A percentile compares a stretch with the other conserved stretches of the same genome.
Conservation (phyloP, 176 grass and related monocot species). For the Eleusine coracana region DNA sequence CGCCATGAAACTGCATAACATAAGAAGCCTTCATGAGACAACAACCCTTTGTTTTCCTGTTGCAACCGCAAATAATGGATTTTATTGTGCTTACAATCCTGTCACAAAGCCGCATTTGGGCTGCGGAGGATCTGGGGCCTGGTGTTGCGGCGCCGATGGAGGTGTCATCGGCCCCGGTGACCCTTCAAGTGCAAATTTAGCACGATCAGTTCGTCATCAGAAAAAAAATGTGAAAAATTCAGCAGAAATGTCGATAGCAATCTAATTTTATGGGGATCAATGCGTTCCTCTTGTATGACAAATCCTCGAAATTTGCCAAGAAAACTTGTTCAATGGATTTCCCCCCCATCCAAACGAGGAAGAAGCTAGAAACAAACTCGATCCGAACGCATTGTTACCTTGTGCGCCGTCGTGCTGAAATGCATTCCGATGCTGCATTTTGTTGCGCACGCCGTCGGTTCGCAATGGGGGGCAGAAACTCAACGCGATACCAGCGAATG, state of each 20-base stretch:
- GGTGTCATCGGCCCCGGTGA: constrained; percentile 28
- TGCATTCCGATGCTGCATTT: constrained; percentile 16
- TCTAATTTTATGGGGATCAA: background rate
- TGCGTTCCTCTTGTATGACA: background rate
- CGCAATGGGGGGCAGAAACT: too few relatives aligned
- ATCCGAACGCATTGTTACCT: background rate
- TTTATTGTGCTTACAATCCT: constrained; percentile 42
- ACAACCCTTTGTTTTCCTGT: background rate
- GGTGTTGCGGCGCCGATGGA: constrained; percentile 10
- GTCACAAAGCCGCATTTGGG: constrained; percentile 25
- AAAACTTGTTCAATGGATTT: too few relatives aligned
- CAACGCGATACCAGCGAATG: too few relatives aligned
- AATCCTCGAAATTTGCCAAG: background rate
- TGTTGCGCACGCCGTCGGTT: too few relatives aligned
- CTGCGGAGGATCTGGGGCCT: background rate
- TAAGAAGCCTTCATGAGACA: constrained; percentile 13
- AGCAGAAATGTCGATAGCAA: background rate
- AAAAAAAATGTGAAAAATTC: background rate
- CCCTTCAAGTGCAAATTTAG: background rate
- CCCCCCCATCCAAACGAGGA: background rate
- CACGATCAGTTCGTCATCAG: background rate
- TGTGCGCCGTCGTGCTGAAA: background rate
- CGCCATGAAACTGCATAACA: constrained; percentile 43
- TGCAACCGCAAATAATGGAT: background rate
- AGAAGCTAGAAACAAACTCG: background rate